These are phyloP conservation scores for Hypseocharis bilobata DNA, from an alignment of 441 rosid species.

Conservation along the genomic window DNA sequence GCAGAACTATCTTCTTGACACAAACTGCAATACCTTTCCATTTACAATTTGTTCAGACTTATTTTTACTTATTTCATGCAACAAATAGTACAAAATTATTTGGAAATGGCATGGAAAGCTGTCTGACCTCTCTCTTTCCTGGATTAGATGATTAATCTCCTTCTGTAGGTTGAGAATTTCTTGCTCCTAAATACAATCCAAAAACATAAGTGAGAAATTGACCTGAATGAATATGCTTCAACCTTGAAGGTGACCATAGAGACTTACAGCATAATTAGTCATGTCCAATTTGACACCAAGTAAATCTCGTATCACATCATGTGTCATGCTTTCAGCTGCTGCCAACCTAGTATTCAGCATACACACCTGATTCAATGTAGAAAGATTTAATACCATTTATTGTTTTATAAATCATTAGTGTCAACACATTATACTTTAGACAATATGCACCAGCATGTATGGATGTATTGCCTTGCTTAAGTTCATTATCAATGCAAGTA, in stretches of 20 bases:
- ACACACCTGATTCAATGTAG: slow-evolving; percentile 46
- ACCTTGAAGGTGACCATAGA: slow-evolving; percentile 14
- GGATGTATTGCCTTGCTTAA: neutral
- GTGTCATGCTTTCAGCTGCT: slow-evolving; percentile 95
- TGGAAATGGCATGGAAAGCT: slow-evolving; percentile 14
- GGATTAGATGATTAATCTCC: slow-evolving; percentile 42
- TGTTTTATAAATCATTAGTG: neutral
- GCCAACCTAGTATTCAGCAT: slow-evolving; percentile 70
- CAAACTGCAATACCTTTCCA: neutral
- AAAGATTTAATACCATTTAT: slow-evolving; percentile 8
- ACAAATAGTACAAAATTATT: neutral
- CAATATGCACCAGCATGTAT: neutral
- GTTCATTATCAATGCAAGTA: slow-evolving; percentile 1
- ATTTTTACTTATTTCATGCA: neutral
- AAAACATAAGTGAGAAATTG: slow-evolving; percentile 7
- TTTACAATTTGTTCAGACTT: neutral
- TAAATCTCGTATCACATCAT: slow-evolving; percentile 87
- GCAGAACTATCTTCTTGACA: too few species aligned
- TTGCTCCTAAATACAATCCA: slow-evolving; percentile 45
- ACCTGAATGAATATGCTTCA: slow-evolving; percentile 13
- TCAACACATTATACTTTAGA: neutral
- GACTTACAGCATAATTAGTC: slow-evolving; percentile 74
- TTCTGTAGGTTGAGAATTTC: slow-evolving; percentile 50
- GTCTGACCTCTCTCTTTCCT: slow-evolving; percentile 66
- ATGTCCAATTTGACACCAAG: slow-evolving; percentile 83